phyloP scores from a whole-genome alignment of 441 rosid species.

The Raphanus hybrid region DNA sequence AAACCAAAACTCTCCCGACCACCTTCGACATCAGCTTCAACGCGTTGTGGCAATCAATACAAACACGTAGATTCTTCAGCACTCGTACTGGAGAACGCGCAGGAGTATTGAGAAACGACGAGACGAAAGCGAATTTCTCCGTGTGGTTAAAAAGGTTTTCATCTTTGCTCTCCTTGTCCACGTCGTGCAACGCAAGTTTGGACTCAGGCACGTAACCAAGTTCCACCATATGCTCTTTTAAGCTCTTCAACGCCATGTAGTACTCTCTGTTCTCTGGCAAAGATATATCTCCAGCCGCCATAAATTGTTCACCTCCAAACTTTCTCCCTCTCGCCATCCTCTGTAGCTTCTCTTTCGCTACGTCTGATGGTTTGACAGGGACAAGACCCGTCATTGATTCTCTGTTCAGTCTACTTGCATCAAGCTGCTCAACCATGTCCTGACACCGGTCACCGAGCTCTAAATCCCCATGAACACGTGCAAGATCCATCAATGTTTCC shows the following conservation, averaged over 20 bases:
- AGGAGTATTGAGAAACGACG: conserved; percentile 57
- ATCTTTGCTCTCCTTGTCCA: conserved; percentile 83
- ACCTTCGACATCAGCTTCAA: conserved; percentile 75
- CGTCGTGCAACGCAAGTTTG: conserved; percentile 71
- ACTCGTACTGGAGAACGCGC: conserved; percentile 63
- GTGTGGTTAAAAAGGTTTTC: conserved; percentile 78
- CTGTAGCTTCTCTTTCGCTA: conserved; percentile 50
- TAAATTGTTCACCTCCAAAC: conserved; percentile 59
- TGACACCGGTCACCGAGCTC: too few species aligned
- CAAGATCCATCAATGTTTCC: too few species aligned
- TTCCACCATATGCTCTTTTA: conserved; percentile 78
- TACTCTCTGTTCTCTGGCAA: conserved; percentile 68
- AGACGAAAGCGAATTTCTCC: conserved; percentile 72
- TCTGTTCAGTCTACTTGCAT: too few species aligned
- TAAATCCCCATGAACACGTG: too few species aligned
- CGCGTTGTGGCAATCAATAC: conserved; percentile 79
- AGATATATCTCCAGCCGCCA: conserved; percentile 81
- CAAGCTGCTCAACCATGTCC: too few species aligned
- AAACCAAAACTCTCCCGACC: conserved; percentile 68
- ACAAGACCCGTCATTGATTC: too few species aligned
- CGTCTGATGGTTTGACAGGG: too few species aligned
- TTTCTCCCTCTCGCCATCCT: conserved; percentile 50
- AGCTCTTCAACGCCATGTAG: conserved; percentile 57
- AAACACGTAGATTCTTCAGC: conserved; percentile 72
- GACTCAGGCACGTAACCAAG: conserved; percentile 72